These are phyloP conservation scores for Echites panduratus DNA, from an alignment of 257 asterid species.

Conservation along the genomic window DNA sequence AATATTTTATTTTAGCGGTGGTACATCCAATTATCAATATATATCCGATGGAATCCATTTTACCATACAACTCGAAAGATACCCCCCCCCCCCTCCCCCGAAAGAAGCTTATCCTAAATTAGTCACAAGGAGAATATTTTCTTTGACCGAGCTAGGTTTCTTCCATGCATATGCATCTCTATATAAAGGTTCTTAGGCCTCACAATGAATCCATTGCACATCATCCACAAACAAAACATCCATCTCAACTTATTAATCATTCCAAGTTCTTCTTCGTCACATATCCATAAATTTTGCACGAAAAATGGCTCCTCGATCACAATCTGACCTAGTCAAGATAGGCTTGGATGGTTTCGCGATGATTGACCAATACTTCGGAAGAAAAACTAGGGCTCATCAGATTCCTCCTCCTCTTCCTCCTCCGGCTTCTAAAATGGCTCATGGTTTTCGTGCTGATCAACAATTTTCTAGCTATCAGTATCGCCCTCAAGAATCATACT, in stretches of 20 bases:
- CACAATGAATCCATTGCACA: conserved; percentile 2
- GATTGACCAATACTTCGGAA: too few relatives aligned
- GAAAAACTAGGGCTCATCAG: too few relatives aligned
- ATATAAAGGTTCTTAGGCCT: too few relatives aligned
- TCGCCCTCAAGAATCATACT: conserved; percentile 1
- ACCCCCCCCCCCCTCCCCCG: background rate
- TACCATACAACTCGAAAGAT: background rate
- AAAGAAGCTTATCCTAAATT: background rate
- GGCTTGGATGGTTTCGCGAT: conserved; percentile 3
- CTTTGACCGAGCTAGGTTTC: background rate
- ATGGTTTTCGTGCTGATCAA: background rate
- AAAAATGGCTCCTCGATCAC: conserved; percentile 5
- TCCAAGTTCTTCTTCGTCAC: too few relatives aligned
- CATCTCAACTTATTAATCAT: background rate
- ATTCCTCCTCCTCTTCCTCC: too few relatives aligned
- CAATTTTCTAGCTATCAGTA: background rate
- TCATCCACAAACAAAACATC: background rate
- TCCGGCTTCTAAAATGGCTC: background rate
- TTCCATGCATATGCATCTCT: too few relatives aligned
- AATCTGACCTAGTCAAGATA: conserved; percentile 7
- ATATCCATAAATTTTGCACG: too few relatives aligned
- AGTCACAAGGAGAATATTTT: background rate
- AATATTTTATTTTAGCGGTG: too few relatives aligned
- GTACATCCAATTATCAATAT: too few relatives aligned
- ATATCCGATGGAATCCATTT: too few relatives aligned